Percentiles rank a stretch among this genome's conserved stretches.
Conservation (phyloP, 179 eudicot genomes). For the Patellifolia procumbens region DNA sequence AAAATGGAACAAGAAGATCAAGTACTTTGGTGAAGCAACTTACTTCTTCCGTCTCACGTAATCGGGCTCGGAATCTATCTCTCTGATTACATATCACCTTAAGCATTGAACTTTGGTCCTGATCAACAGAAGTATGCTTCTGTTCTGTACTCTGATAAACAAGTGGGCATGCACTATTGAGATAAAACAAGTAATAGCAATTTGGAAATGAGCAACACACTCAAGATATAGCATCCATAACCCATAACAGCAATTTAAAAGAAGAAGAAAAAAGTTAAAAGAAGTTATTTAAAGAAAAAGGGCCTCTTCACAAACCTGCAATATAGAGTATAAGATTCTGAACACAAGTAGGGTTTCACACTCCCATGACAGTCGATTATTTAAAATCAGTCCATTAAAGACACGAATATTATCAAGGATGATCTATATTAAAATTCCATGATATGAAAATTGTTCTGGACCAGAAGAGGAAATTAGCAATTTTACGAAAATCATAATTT, state of each 20-base stretch:
- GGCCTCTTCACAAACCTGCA: background rate
- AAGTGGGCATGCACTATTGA: conserved; percentile 11
- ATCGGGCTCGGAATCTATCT: conserved; percentile 89
- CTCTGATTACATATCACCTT: conserved; percentile 98
- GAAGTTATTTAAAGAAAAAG: background rate
- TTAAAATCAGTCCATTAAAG: background rate
- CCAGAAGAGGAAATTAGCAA: background rate
- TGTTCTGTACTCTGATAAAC: conserved; percentile 72
- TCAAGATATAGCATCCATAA: background rate
- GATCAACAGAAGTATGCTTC: conserved; percentile 65
- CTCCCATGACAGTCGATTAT: background rate
- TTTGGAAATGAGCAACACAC: background rate
- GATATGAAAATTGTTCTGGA: background rate
- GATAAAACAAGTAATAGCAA: background rate
- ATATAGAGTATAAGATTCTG: background rate
- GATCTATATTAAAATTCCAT: background rate
- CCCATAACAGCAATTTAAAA: background rate
- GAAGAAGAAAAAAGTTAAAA: background rate
- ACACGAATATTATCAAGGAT: background rate
- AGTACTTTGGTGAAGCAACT: conserved; percentile 13
- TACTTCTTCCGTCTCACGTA: conserved; percentile 97
- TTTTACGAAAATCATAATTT: background rate
- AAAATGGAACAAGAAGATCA: background rate
- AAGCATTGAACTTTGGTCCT: conserved; percentile 97
- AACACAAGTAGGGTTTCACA: background rate